Conservation (phyloP, 352 stramenopile genomes). For the Phytophthora uliginosa region DNA sequence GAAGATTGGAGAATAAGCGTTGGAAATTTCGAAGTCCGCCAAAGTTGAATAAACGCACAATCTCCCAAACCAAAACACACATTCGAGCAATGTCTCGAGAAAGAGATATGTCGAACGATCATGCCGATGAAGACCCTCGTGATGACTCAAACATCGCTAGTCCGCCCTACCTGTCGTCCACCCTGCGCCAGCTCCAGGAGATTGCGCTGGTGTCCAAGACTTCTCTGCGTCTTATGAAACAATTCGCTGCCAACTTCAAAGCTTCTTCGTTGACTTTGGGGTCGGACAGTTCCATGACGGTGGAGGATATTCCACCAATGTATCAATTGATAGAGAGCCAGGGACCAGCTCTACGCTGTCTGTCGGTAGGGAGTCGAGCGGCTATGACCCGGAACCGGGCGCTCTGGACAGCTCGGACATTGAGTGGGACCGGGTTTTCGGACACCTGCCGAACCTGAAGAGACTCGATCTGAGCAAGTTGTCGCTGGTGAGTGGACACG, state of each 20-base stretch:
- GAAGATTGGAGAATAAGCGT: conserved; percentile 72
- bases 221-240: neutral
- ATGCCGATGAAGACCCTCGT: neutral
- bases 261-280: neutral
- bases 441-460: conserved; percentile 6
- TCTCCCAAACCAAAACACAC: conserved; percentile 37
- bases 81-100: conserved; percentile 36
- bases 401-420: neutral
- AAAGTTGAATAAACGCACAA: conserved; percentile 56
- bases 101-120: conserved; percentile 14
- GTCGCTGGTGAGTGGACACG: conserved; percentile 22
- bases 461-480: conserved; percentile 27
- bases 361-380: neutral
- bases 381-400: neutral
- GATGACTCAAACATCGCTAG: conserved; percentile 17
- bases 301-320: neutral
- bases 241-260: neutral
- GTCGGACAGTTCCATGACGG: neutral
- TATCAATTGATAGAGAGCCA: neutral
- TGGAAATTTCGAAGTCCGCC: conserved; percentile 76
- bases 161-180: neutral
- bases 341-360: neutral
- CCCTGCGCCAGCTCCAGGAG: neutral
- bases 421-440: conserved; percentile 25
- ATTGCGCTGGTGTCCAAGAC: neutral